Conservation (phyloP, 108 stramenopile species). For the Nitzschia sp. region DNA sequence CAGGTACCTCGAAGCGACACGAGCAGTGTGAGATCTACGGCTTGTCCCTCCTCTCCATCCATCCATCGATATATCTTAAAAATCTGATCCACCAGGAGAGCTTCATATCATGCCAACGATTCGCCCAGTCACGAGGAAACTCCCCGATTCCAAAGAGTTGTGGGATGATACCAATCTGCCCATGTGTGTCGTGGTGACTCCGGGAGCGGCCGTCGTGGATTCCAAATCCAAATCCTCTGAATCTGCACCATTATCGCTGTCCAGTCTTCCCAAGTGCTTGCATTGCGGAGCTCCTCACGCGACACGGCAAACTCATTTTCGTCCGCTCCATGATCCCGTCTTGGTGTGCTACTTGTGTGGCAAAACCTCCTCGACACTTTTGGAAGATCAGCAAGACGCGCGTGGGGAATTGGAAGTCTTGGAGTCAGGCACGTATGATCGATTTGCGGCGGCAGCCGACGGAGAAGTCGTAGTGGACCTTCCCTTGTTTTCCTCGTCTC, state of each 20-base stretch:
- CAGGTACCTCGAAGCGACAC: too few relatives aligned
- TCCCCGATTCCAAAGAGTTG: constrained; percentile 27
- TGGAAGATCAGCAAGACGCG: constrained; percentile 27
- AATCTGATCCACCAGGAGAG: too few relatives aligned
- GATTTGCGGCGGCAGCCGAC: background rate
- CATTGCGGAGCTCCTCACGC: constrained; percentile 64
- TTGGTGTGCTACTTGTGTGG: constrained; percentile 54
- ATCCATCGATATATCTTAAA: too few relatives aligned
- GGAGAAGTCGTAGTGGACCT: background rate
- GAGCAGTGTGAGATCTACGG: too few relatives aligned
- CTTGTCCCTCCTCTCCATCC: too few relatives aligned
- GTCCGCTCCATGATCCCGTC: background rate
- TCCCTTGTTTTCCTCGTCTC: constrained; percentile 1
- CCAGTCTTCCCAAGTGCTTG: constrained; percentile 45
- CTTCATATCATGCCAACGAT: too few relatives aligned
- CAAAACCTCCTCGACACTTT: constrained; percentile 18
- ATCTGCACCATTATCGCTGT: background rate
- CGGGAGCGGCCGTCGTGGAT: background rate
- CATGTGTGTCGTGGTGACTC: constrained; percentile 37
- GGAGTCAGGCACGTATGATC: constrained; percentile 10
- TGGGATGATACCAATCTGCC: constrained; percentile 57
- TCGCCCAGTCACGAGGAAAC: constrained; percentile 29
- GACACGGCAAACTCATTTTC: constrained; percentile 34
- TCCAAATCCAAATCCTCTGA: background rate
- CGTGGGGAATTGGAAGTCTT: constrained; percentile 10